phyloP scores from a whole-genome alignment of 1,139 yeast species.

The Komagataea norvegica region DNA sequence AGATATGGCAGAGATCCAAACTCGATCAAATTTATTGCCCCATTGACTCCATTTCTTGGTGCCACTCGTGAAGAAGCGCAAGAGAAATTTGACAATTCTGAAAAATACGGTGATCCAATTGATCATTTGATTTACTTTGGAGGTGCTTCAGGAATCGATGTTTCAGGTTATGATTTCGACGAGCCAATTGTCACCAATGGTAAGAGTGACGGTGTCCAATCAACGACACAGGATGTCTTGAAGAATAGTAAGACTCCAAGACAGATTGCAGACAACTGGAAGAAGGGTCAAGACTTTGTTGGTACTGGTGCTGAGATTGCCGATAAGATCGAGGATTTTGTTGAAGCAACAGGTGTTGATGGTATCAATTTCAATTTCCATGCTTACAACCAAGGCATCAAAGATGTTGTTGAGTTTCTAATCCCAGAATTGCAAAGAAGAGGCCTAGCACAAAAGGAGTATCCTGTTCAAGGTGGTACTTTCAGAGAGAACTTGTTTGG shows the following conservation, averaged over 20 bases:
- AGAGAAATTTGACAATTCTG: slow-evolving; percentile 30
- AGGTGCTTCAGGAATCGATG: slow-evolving; percentile 32
- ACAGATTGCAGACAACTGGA: slow-evolving; percentile 26
- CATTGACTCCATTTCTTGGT: slow-evolving; percentile 32
- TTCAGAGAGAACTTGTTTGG: slow-evolving; percentile 27
- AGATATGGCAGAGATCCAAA: slow-evolving; percentile 33
- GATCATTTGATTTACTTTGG: slow-evolving; percentile 38
- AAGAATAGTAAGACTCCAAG: slow-evolving; percentile 28
- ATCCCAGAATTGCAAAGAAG: slow-evolving; percentile 35
- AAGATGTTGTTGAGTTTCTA: slow-evolving; percentile 32
- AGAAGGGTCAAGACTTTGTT: slow-evolving; percentile 23
- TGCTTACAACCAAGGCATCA: slow-evolving; percentile 32
- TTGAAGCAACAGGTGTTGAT: slow-evolving; percentile 33
- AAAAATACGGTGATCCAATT: slow-evolving; percentile 33
- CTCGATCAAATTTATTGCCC: slow-evolving; percentile 33
- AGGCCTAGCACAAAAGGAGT: slow-evolving; percentile 34
- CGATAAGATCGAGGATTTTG: slow-evolving; percentile 32
- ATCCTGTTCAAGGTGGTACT: slow-evolving; percentile 29
- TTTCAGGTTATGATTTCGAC: slow-evolving; percentile 29
- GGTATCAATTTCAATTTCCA: slow-evolving; percentile 36
- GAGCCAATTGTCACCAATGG: slow-evolving; percentile 26
- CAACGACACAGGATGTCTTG: slow-evolving; percentile 12
- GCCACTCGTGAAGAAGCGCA: slow-evolving; percentile 34
- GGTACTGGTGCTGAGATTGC: slow-evolving; percentile 22
- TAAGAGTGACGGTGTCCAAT: slow-evolving; percentile 15